phyloP scores from a whole-genome alignment of 495 filamentous ascomycete genomes.

The Aspergillus indologenus region DNA sequence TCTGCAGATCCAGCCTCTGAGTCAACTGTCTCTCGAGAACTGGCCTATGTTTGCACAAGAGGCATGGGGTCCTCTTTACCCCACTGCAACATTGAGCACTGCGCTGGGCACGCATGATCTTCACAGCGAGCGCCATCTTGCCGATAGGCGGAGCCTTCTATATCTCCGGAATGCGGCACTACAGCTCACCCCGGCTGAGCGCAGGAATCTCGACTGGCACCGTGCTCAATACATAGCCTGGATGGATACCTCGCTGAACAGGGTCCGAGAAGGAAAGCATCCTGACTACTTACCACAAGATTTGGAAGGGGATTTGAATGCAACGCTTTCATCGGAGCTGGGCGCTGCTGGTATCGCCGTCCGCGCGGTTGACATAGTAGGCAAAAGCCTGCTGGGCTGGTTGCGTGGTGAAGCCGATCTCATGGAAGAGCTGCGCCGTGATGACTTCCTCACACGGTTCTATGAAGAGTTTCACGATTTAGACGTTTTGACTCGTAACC shows the following conservation, averaged over 20 bases:
- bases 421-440: constrained; percentile 6
- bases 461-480: background rate
- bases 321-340: background rate
- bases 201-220: background rate
- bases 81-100: background rate
- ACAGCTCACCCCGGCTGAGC: background rate
- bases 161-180: background rate
- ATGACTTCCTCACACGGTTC: constrained; percentile 17
- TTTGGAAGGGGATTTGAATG: background rate
- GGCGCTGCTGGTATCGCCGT: background rate
- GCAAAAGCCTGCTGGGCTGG: background rate
- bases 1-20: constrained; percentile 3
- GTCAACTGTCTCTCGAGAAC: background rate
- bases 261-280: background rate
- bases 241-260: constrained; percentile 1
- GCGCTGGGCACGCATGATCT: background rate
- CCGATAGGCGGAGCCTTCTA: background rate
- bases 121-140: background rate
- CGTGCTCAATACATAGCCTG: constrained; percentile 1
- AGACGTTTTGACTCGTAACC: background rate
- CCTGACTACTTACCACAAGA: background rate
- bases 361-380: background rate
- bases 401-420: background rate
- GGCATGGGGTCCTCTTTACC: constrained; percentile 6
- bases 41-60: constrained; percentile 10